These are phyloP conservation scores for Irpex sp. DNA, from an alignment of 1,284 basidiomycete species.

Conservation along the genomic window DNA sequence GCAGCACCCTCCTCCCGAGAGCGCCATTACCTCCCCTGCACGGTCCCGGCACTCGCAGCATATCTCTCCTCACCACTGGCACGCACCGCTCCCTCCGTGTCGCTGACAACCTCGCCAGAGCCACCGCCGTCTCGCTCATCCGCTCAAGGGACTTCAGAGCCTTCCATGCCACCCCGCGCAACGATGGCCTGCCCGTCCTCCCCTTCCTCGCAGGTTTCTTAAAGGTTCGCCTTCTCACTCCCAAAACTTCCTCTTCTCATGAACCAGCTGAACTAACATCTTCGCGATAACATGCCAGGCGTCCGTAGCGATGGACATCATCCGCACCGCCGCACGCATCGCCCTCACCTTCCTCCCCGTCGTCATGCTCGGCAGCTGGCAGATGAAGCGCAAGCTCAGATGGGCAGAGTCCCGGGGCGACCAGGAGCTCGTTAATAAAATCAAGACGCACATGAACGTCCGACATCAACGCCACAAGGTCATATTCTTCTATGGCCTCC, in stretches of 20 bases:
- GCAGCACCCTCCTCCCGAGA: neutral
- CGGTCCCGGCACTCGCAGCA: slow-evolving; percentile 2
- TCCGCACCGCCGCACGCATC: slow-evolving; percentile 62
- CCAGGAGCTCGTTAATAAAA: slow-evolving; percentile 41
- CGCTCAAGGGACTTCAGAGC: slow-evolving; percentile 8
- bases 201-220: slow-evolving; percentile 39
- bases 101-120: slow-evolving; percentile 9
- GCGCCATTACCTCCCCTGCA: neutral
- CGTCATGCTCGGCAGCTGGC: slow-evolving; percentile 53
- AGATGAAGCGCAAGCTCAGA: slow-evolving; percentile 47
- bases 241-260: neutral
- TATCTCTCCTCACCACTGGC: neutral
- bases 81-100: neutral
- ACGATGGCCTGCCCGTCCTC: slow-evolving; percentile 31
- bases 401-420: slow-evolving; percentile 46
- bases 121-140: slow-evolving; percentile 5
- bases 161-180: slow-evolving; percentile 42
- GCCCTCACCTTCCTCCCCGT: slow-evolving; percentile 71
- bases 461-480: slow-evolving; percentile 47
- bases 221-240: slow-evolving; percentile 37
- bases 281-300: slow-evolving; percentile 30
- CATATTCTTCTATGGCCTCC: slow-evolving; percentile 50
- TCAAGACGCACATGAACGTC: slow-evolving; percentile 41
- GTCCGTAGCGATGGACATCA: slow-evolving; percentile 54
- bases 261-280: neutral